Conservation (phyloP, 495 filamentous ascomycete genomes). For the Cetradonia linearis region DNA sequence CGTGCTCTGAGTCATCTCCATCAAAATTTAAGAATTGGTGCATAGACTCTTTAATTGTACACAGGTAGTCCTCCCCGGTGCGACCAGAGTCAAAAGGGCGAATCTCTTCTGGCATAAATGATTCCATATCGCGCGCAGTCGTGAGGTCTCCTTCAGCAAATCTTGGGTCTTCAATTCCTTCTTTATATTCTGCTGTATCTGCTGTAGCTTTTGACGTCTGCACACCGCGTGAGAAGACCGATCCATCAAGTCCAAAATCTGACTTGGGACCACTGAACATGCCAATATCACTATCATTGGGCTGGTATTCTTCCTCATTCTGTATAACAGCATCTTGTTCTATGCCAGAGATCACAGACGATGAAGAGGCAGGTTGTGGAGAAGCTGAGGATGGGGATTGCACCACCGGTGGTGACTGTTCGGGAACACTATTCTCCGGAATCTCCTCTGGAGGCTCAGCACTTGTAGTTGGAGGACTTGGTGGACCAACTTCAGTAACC, state of each 20-base stretch:
- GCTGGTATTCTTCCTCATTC: neutral
- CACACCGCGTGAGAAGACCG: constrained; percentile 3
- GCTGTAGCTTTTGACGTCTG: neutral
- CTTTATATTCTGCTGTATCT: neutral
- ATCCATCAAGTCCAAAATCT: constrained; percentile 14
- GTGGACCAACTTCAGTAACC: neutral
- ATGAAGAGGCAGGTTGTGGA: neutral
- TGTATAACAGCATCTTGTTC: neutral
- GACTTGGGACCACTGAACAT: neutral
- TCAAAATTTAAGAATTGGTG: neutral
- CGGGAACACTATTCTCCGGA: neutral
- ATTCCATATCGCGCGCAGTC: neutral
- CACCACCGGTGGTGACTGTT: neutral
- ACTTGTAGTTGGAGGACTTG: neutral
- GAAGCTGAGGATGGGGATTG: neutral
- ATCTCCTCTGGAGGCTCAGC: neutral
- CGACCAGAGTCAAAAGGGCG: constrained; percentile 24
- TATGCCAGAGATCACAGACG: neutral
- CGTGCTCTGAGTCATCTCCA: neutral
- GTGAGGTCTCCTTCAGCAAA: neutral
- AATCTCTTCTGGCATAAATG: constrained; percentile 16
- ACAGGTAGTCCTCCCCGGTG: neutral
- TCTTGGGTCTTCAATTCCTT: neutral
- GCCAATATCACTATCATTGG: neutral
- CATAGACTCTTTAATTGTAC: neutral